A percentile compares a stretch with the other conserved stretches of the same genome.
phyloP scores from a whole-genome alignment of 768 basidiomycete genomes.

The Hypsizygus marmoreus region DNA sequence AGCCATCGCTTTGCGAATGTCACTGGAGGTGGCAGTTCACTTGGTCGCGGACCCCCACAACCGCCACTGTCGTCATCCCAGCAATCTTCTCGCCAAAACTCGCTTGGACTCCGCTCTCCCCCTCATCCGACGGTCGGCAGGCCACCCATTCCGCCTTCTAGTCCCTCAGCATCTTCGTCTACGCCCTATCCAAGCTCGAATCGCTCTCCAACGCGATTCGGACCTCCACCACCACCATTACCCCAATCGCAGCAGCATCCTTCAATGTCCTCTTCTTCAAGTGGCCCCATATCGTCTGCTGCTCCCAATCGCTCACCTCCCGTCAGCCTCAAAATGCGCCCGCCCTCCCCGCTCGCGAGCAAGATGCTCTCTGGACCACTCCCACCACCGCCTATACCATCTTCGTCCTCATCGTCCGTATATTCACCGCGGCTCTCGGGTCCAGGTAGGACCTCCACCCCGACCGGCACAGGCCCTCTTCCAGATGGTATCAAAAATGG shows the following conservation, averaged over 20 bases:
- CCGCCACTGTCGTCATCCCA: conserved; percentile 18
- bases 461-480: conserved; percentile 22
- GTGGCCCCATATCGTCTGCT: conserved; percentile 20
- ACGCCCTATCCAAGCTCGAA: conserved; percentile 11
- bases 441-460: conserved; percentile 25
- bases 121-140: conserved; percentile 27
- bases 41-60: conserved; percentile 23
- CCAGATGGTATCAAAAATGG: conserved; percentile 19
- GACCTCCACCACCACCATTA: conserved; percentile 13
- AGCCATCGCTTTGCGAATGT: conserved; percentile 40
- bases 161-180: conserved; percentile 20
- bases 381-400: conserved; percentile 13
- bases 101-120: conserved; percentile 34
- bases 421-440: conserved; percentile 22
- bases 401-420: too few relatives aligned
- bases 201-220: conserved; percentile 30
- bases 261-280: conserved; percentile 7
- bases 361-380: conserved; percentile 17
- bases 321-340: conserved; percentile 33
- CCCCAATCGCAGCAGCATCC: too few relatives aligned
- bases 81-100: conserved; percentile 28
- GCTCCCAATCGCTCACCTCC: conserved; percentile 27
- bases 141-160: conserved; percentile 27
- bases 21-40: conserved; percentile 16
- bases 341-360: conserved; percentile 29